phyloP scores from a whole-genome alignment of 208 protist genomes.

The Ichthyophonus hoferi region DNA sequence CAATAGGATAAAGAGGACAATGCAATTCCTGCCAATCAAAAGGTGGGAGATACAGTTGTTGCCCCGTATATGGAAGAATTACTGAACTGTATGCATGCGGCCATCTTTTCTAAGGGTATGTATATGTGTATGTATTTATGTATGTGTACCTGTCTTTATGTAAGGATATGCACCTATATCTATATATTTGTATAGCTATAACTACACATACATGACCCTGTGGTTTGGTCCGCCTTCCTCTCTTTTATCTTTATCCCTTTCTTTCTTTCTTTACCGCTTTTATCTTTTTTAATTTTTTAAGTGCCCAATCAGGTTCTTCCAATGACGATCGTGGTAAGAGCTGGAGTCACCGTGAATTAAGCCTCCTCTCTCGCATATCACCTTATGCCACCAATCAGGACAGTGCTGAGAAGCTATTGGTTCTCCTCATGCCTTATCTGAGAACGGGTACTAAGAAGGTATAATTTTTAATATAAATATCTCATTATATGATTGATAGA shows the following conservation, averaged over 20 bases:
- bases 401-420: background rate
- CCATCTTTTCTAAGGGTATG: background rate
- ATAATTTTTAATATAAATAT: too few relatives aligned
- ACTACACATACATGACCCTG: too few relatives aligned
- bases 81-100: constrained; percentile 13
- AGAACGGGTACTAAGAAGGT: background rate
- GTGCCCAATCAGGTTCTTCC: too few relatives aligned
- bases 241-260: too few relatives aligned
- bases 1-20: background rate
- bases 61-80: background rate
- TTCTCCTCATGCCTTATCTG: constrained; percentile 6
- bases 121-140: background rate
- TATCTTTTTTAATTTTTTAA: too few relatives aligned
- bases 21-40: background rate
- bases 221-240: too few relatives aligned
- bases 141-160: background rate
- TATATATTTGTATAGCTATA: too few relatives aligned
- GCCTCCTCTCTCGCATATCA: background rate
- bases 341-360: too few relatives aligned
- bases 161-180: too few relatives aligned
- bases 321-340: too few relatives aligned
- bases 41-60: background rate
- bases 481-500: too few relatives aligned
- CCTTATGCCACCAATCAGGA: background rate
- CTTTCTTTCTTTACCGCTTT: too few relatives aligned